Evolutionary conservation across 225 moss, liverwort and hornwort species (phyloP).

Genomic region (Takakia lepidozioides): DNA sequence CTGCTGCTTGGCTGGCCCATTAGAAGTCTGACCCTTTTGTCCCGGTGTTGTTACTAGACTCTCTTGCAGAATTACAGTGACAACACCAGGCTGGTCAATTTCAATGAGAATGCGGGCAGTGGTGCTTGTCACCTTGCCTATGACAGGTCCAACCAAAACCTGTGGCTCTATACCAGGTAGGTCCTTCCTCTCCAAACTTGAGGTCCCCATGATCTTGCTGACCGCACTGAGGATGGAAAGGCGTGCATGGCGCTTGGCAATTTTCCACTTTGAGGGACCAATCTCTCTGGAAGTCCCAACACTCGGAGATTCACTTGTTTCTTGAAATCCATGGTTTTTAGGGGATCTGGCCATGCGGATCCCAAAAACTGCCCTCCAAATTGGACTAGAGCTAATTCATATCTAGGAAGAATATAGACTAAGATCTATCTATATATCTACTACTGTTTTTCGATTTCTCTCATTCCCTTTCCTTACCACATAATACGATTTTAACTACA

Average conservation of each 20-base stretch:
- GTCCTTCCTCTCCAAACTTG: slow-evolving; percentile 18
- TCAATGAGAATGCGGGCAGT: slow-evolving; percentile 76
- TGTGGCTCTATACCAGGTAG: slow-evolving; percentile 20
- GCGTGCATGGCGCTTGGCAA: slow-evolving; percentile 27
- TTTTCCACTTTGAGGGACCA: slow-evolving; percentile 29
- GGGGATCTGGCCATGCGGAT: neutral
- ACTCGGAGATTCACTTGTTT: slow-evolving; percentile 4
- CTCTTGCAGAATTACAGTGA: slow-evolving; percentile 19
- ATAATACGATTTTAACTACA: neutral
- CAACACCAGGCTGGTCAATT: slow-evolving; percentile 27
- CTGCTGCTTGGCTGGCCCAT: neutral
- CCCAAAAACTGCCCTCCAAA: neutral
- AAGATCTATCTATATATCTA: neutral
- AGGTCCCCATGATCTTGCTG: slow-evolving; percentile 39
- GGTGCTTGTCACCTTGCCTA: slow-evolving; percentile 76
- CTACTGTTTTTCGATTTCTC: neutral
- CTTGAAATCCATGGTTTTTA: slow-evolving; percentile 15
- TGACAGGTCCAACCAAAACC: slow-evolving; percentile 72
- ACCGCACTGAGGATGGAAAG: slow-evolving; percentile 31
- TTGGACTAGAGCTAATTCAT: neutral
- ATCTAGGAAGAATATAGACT: neutral
- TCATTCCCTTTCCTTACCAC: neutral
- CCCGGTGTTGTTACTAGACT: neutral
- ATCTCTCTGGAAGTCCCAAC: slow-evolving; percentile 5
- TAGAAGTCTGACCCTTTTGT: neutral